Evolutionary conservation across 306 rosid species (phyloP).

Genomic region (Castanea mollissima): DNA sequence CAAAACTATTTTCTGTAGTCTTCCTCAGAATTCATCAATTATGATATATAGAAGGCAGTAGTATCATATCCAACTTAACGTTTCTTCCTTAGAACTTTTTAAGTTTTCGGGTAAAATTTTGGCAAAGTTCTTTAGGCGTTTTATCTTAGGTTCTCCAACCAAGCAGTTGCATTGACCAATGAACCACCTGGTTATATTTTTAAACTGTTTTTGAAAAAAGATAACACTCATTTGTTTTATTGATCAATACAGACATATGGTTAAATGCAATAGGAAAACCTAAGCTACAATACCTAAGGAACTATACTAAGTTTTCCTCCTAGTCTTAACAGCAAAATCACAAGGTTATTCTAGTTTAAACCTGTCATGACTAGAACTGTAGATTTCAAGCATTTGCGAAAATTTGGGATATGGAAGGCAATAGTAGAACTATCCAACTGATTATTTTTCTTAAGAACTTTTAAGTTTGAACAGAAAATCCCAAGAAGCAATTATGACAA

Average conservation of each 20-base stretch:
- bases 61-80: background rate
- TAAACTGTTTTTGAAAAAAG: too few species aligned
- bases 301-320: too few species aligned
- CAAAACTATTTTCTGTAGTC: background rate
- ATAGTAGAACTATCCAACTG: background rate
- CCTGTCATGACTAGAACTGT: slow-evolving; percentile 74
- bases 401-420: background rate
- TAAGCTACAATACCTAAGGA: too few species aligned
- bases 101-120: background rate
- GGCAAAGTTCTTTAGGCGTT: too few species aligned
- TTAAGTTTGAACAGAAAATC: background rate
- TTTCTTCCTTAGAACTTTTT: background rate
- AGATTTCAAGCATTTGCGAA: slow-evolving; percentile 4
- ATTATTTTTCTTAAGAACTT: background rate
- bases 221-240: too few species aligned
- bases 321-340: slow-evolving; percentile 12
- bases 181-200: too few species aligned
- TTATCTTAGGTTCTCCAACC: too few species aligned
- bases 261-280: too few species aligned
- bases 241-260: too few species aligned
- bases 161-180: too few species aligned
- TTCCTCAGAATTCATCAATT: background rate
- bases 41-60: background rate
- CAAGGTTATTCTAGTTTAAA: slow-evolving; percentile 69
- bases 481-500: background rate